Evolutionary conservation across 176 grass and related monocot genomes (phyloP).

Genomic region (Raddia guianensis): DNA sequence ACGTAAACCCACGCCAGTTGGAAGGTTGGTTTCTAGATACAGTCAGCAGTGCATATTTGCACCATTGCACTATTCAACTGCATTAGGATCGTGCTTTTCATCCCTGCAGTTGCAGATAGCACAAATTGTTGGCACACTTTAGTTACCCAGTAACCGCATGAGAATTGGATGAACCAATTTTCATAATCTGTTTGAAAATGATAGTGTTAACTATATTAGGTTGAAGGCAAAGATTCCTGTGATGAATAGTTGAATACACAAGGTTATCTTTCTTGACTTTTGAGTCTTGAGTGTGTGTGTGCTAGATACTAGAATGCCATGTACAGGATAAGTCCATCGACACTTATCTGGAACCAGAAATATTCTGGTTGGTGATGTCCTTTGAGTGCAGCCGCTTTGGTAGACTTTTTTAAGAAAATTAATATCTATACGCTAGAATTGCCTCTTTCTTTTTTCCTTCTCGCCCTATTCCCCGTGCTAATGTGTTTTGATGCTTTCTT

Average conservation of each 20-base stretch:
- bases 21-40: constrained; percentile 80
- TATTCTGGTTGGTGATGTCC: not conserved
- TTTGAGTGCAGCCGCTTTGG: constrained; percentile 5
- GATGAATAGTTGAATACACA: not conserved
- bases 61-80: constrained; percentile 32
- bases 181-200: constrained; percentile 6
- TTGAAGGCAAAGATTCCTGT: not conserved
- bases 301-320: constrained; percentile 1
- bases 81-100: not conserved
- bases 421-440: constrained; percentile 1
- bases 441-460: not conserved
- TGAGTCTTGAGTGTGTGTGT: not conserved
- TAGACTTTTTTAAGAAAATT: not conserved
- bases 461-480: not conserved
- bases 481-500: constrained; percentile 5
- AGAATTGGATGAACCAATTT: not conserved
- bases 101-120: not conserved
- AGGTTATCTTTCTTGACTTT: not conserved
- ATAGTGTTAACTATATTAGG: constrained; percentile 25
- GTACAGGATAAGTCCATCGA: not conserved
- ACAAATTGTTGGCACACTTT: constrained; percentile 2
- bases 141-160: constrained; percentile 13
- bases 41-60: constrained; percentile 17
- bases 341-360: not conserved
- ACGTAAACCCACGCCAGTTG: constrained; percentile 88